Base-by-base conservation (phyloP, 305 asterid genomes). In the Rubia peregrina region DNA sequence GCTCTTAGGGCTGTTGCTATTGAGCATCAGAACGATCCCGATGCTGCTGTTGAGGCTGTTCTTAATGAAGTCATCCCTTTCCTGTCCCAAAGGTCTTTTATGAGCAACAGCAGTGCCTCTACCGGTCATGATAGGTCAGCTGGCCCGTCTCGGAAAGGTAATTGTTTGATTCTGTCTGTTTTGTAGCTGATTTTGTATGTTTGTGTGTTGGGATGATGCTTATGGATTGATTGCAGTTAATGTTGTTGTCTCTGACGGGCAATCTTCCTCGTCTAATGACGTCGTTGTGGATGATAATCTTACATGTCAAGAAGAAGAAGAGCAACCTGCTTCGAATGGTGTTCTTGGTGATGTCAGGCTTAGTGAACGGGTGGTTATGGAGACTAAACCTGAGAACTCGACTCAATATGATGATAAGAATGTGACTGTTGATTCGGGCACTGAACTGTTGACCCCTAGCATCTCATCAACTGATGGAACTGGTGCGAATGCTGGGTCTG, bases 1-100 rank as follows among this genome's bases (percentile, higher is more conserved):
- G 82, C 80, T 75, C 87, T 92, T 46, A 82, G 85, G 77, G 96
- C 96, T 73, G 96, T 90, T 76, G 92, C 98, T 38, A 79, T 87
- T 77, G 98, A 92, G 80, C 89, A 92, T 74, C 72, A 79, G 67
- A 87, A 85, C 72, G 96, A 92, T 62, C 85, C 77, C 36, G 87
- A 88, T 80, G 77, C 87, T 55, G 98, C 98, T 55, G 96, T 84
- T 51, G 90, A 82, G 81, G 90, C 80, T 24, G 95, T 92, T 63
- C 88, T 92, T 16, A 70, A 41, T 19, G 95, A 90, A 79, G 81
- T 92, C 61, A 85, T 92, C 71, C 98, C 98, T 68, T 83, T 71
- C 84, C 71, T 88, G 46, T 48, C 80, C 60, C 86, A 79, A 81
- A 79, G 74, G 65, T 75, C 89, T n/a, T 61, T 42, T 22, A 36